These are phyloP conservation scores for Aspergillus bertholletiae DNA, from an alignment of 495 filamentous ascomycete genomes.

Conservation along the genomic window DNA sequence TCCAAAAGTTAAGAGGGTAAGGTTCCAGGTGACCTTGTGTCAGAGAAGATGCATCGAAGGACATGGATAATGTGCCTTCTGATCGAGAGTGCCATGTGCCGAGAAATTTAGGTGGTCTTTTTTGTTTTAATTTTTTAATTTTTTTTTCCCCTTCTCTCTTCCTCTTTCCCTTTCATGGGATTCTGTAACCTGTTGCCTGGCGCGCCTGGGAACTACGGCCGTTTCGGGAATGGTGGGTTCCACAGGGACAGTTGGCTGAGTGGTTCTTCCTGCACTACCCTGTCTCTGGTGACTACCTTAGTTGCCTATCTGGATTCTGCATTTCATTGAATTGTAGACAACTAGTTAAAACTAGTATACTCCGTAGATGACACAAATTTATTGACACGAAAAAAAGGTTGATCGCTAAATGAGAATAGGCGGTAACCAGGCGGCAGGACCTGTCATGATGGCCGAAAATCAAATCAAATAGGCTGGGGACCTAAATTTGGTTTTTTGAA, in stretches of 20 bases:
- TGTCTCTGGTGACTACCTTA: not conserved
- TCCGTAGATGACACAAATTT: too few species aligned
- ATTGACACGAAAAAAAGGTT: too few species aligned
- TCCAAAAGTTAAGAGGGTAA: too few species aligned
- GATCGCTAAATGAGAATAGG: not conserved
- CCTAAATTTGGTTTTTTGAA: not conserved
- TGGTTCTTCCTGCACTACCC: not conserved
- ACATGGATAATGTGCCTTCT: not conserved
- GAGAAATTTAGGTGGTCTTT: not conserved
- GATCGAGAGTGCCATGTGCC: not conserved
- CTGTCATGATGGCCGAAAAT: too few species aligned
- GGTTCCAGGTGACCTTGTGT: too few species aligned
- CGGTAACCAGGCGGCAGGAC: not conserved
- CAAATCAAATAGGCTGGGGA: too few species aligned
- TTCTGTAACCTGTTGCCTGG: not conserved
- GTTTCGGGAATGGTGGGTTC: not conserved
- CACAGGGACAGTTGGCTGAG: slow-evolving; percentile 3
- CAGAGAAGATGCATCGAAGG: not conserved
- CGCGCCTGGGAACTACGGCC: not conserved
- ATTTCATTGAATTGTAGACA: not conserved
- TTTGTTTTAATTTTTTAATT: not conserved
- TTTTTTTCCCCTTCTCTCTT: too few species aligned
- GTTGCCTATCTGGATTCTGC: too few species aligned
- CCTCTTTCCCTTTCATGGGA: too few species aligned
- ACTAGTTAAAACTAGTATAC: too few species aligned